phyloP scores from a whole-genome alignment of 169 alveolate species.

The Condylostoma magnum region DNA sequence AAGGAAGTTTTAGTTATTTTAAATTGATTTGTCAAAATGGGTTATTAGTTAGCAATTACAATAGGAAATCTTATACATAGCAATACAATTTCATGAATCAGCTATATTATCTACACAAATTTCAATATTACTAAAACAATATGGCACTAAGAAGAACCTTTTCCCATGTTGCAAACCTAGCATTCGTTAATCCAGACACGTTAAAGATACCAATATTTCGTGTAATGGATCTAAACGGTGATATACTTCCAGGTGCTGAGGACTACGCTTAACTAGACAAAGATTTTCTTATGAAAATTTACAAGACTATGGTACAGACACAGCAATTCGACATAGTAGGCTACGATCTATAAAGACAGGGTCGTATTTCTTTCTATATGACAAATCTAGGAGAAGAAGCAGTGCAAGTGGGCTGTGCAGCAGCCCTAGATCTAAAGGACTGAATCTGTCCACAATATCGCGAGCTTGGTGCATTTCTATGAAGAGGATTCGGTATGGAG shows the following conservation, averaged over 20 bases:
- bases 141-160: background rate
- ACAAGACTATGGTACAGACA: conserved; percentile 62
- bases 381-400: conserved; percentile 96
- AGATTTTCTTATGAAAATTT: conserved; percentile 49
- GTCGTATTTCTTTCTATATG: conserved; percentile 94
- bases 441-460: conserved; percentile 91
- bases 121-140: conserved; percentile 32
- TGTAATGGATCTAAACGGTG: conserved; percentile 69
- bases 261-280: conserved; percentile 46
- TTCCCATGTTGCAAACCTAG: background rate
- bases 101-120: too few species aligned
- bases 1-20: too few species aligned
- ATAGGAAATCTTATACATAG: too few species aligned
- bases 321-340: conserved; percentile 52
- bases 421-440: conserved; percentile 87
- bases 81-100: too few species aligned
- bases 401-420: conserved; percentile 88
- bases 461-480: conserved; percentile 90
- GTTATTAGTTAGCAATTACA: too few species aligned
- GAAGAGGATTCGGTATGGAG: conserved; percentile 87
- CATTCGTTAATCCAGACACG: conserved; percentile 8
- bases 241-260: conserved; percentile 36
- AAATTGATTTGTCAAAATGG: too few species aligned
- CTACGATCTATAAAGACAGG: conserved; percentile 66
- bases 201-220: conserved; percentile 48